These are phyloP conservation scores for Endogone sp. DNA, from an alignment of 192 early-diverging fungal genomes.

Conservation along the genomic window DNA sequence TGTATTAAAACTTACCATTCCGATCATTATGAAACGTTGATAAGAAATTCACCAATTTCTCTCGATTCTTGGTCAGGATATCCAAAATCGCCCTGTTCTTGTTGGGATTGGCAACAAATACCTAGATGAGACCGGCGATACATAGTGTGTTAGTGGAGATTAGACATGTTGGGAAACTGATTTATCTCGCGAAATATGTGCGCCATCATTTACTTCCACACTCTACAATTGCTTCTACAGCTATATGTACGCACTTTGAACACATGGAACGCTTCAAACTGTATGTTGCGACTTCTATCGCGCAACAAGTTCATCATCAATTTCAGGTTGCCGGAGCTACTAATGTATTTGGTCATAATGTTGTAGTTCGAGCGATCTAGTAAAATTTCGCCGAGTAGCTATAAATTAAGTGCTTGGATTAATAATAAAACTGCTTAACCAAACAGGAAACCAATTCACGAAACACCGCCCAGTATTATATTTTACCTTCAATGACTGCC, in stretches of 20 bases:
- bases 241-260: conserved; percentile 73
- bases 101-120: conserved; percentile 98
- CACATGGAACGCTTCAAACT: conserved; percentile 99
- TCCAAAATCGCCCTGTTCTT: conserved; percentile 91
- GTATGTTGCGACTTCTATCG: conserved; percentile 96
- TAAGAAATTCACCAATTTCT: conserved; percentile 84
- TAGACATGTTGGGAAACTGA: not conserved
- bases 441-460: too few species aligned
- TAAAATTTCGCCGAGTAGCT: conserved; percentile 96
- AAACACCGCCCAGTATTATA: not conserved
- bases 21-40: conserved; percentile 93
- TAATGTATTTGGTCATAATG: conserved; percentile 95
- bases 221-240: not conserved
- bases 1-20: conserved; percentile 73
- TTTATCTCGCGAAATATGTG: not conserved
- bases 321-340: conserved; percentile 88
- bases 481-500: conserved; percentile 94
- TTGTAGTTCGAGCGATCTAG: conserved; percentile 93
- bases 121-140: conserved; percentile 44
- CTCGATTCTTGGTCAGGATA: conserved; percentile 90
- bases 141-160: not conserved
- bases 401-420: not conserved
- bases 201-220: not conserved
- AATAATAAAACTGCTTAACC: not conserved
- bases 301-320: conserved; percentile 97